Evolutionary conservation across 2,329 filamentous ascomycete genomes (phyloP), one percentile per base, ranked within the genome.

Genomic region (Colletotrichum aenigma): DNA sequence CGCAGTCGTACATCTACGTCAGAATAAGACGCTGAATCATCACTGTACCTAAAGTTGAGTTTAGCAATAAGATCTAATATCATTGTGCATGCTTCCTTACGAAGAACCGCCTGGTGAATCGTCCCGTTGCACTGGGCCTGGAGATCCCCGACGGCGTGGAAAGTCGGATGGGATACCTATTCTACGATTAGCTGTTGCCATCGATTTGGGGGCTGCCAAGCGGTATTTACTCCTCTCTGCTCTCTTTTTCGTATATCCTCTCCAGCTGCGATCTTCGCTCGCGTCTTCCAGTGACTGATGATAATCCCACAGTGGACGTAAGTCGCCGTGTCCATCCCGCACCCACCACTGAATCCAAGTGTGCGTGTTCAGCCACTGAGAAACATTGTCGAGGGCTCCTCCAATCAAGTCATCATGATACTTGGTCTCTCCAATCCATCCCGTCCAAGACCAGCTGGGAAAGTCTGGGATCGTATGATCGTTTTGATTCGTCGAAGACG

Each of bases 291-390:
- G 16, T 6, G 55, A 69, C 24, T 13, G n/a, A 10, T 30, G 4
- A 13, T 30, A 18, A 16, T 82, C 74, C 83, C 82, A 84, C 1
- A 84, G 43, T 3, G 77, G 82, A 18, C 81, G 67, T 10, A 84
- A 65, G 34, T 81, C 78, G 1, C 83, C 83, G 55, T 80, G 73
- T 5, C 78, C 80, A 66, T 84, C 82, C 18, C 83, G 77, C 3
- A 85, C 80, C 43, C 81, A 81, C 82, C 83, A 85, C 8, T 76
- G 66, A 36, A 85, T 85, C 84, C 83, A 85, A 0, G 84, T 85
- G 56, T 82, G 83, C 4, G 78, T 65, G 18, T 75, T 76, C 8
- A 85, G 77, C 84, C 84, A 85, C n/a, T 82, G 79, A 3, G 77
- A 75, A 3, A 84, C 77, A 69, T 85, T 80, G 7, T 67, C 62